Evolutionary conservation across 2,329 filamentous ascomycete species (phyloP), one percentile per base, ranked within the genome.

Genomic region (Mollisia scopiformis): DNA sequence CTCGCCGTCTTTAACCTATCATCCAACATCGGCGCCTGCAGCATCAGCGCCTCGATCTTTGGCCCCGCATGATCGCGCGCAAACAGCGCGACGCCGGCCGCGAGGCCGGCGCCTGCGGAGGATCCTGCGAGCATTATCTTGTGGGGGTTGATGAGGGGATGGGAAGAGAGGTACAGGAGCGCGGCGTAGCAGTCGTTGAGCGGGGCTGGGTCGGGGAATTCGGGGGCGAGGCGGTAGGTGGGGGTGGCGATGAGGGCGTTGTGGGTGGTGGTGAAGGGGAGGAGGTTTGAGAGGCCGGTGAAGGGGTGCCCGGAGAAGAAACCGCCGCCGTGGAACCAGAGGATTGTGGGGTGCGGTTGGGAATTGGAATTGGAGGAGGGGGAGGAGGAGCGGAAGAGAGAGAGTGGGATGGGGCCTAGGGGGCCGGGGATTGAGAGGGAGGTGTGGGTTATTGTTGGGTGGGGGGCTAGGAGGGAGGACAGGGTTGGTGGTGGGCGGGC

Each of bases 91-190:
- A 82, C 76, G 3, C 78, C 81, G 1, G 83, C 82, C 0, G 84
- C 84, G 14, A 88, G 73, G 56, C 84, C 83, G 1, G 82, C 84
- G 1, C 84, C 84, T 0, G 83, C 84, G 23, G 81, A 85, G 56
- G 82, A 80, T 3, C 84, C 84, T 57, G 79, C 79, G 21, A 86
- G 74, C 16, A 85, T 78, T 30, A 87, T 78, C 35, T 79, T 81
- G 0, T 78, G 76, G 3, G 76, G 72, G 50, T 78, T 73, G 55
- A 84, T 78, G 10, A 79, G 79, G 1, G 78, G 65, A 55, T 77
- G 71, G 2, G 65, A 43, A 7, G 64, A 60, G n/a, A 75, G 67
- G 78, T 82, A 86, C 14, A 41, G 3, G 6, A 41, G 16, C 8
- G 37, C 14, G 37, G 37, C 37, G n/a, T 41, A 41, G 37, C 37